Evolutionary conservation across 352 stramenopile genomes (phyloP), one percentile per base, ranked within the genome.

Genomic region (Phytopythium aichiense): DNA sequence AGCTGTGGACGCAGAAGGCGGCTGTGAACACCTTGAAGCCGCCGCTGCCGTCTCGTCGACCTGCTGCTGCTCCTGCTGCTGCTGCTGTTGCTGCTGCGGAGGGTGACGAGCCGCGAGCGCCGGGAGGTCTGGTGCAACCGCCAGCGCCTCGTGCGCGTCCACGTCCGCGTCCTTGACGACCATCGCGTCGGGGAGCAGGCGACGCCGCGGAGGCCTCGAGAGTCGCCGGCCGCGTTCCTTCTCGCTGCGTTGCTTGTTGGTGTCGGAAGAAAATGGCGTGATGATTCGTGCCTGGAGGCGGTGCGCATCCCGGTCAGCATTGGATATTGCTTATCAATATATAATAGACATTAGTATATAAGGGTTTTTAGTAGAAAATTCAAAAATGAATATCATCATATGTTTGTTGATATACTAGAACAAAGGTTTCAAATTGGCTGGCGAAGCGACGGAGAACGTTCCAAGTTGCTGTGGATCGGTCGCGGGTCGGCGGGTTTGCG

Each of bases 121-220:
- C 12, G 52, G 7, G 1, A 4, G 20, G 7, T 18, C 28, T 15
- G 52, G 7, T 15, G 52, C 52, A n/a, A 58, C 53, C 38, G 53
- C 23, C 33, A 33, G 16, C 38, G 53, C 35, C 53, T 42, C n/a
- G 11, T 20, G 18, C 38, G 23, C 25, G 25, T 30, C 25, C 25
- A 30, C 53, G 5, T 48, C 33, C 20, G 38, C 35, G 33, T 58
- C 33, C 33, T 33, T 46, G 53, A 58, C 53, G 35, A 11, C 53
- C 53, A 58, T 58, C 42, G 53, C 18, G 33, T n/a, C 33, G 22
- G 35, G 11, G 13, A 45, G 53, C 50, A 56, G 52, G 18, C 9
- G 25, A 20, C 33, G 20, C 25, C 25, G 25, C 25, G 33, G 16
- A 31, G 11, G 53, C 35, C 20, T 23, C 42, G 6, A 25, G 18